A percentile compares a stretch with the other conserved stretches of the same genome.
Conservation (phyloP, 352 stramenopile species). For the Pythium myriotylum region DNA sequence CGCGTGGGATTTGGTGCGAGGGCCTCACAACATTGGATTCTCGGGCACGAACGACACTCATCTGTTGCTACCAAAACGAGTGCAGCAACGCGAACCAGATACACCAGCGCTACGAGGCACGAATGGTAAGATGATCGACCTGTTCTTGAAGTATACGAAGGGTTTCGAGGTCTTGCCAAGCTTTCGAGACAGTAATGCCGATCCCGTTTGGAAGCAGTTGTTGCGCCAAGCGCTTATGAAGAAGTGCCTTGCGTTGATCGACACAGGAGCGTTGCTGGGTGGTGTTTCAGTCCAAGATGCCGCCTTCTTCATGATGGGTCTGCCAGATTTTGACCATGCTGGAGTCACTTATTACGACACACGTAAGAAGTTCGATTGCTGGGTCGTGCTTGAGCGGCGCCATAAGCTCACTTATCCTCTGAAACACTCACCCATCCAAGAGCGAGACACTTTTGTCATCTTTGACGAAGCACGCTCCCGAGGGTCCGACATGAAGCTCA, state of each 20-base stretch:
- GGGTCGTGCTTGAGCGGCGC: slow-evolving; percentile 76
- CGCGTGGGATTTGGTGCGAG: slow-evolving; percentile 82
- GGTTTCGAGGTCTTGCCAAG: slow-evolving; percentile 40
- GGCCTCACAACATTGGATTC: slow-evolving; percentile 71
- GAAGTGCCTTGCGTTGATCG: slow-evolving; percentile 70
- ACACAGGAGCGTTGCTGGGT: slow-evolving; percentile 82
- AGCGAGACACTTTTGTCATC: slow-evolving; percentile 89
- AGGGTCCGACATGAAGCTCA: slow-evolving; percentile 89
- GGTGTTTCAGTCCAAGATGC: slow-evolving; percentile 57
- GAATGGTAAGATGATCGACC: slow-evolving; percentile 89
- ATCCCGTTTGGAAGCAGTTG: slow-evolving; percentile 44
- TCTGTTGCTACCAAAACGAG: slow-evolving; percentile 65
- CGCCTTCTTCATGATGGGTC: slow-evolving; percentile 47
- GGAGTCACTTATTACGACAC: slow-evolving; percentile 90
- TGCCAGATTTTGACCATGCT: slow-evolving; percentile 18
- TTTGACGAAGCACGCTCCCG: slow-evolving; percentile 91
- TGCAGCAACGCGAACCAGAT: slow-evolving; percentile 61
- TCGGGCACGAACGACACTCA: slow-evolving; percentile 92
- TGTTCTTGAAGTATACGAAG: slow-evolving; percentile 45
- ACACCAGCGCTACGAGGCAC: slow-evolving; percentile 59
- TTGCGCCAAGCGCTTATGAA: slow-evolving; percentile 44
- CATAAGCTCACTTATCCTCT: slow-evolving; percentile 46
- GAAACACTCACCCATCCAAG: slow-evolving; percentile 66
- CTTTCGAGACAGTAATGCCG: slow-evolving; percentile 26
- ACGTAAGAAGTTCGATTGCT: slow-evolving; percentile 47